Conservation (phyloP, 805 yeast genomes). For the Diddensiella caesifluorescens region DNA sequence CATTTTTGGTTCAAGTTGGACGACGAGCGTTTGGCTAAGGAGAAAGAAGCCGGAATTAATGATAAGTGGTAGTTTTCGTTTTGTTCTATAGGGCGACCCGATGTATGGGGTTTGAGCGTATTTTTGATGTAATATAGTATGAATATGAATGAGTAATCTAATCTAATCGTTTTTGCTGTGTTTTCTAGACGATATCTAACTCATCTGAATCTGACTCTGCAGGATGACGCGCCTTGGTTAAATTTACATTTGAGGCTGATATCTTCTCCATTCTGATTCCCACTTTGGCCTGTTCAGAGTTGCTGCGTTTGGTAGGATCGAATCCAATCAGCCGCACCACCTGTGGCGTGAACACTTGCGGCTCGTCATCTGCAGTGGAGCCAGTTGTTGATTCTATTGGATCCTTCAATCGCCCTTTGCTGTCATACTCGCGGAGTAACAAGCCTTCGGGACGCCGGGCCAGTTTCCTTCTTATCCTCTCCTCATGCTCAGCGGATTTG, state of each 20-base stretch:
- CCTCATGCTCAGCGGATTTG: slow-evolving; percentile 24
- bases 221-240: slow-evolving; percentile 3
- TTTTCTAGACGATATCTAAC: slow-evolving; percentile 19
- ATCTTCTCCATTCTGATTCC: slow-evolving; percentile 23
- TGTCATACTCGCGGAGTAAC: slow-evolving; percentile 23
- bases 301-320: slow-evolving; percentile 29
- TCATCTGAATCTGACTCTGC: slow-evolving; percentile 36
- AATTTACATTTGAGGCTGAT: slow-evolving; percentile 9
- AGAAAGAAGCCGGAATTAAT: slow-evolving; percentile 10
- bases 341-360: slow-evolving; percentile 20
- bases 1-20: slow-evolving; percentile 44
- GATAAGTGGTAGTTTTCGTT: slow-evolving; percentile 12
- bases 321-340: slow-evolving; percentile 27
- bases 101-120: neutral
- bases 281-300: slow-evolving; percentile 32
- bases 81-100: neutral
- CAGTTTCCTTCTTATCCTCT: slow-evolving; percentile 34
- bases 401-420: slow-evolving; percentile 15
- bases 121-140: neutral
- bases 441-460: slow-evolving; percentile 24
- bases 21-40: slow-evolving; percentile 16
- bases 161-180: neutral
- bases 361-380: neutral
- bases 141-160: no score
- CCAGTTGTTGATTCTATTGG: neutral